Conservation (phyloP, 129 eudicot species). For the Centella asiatica region DNA sequence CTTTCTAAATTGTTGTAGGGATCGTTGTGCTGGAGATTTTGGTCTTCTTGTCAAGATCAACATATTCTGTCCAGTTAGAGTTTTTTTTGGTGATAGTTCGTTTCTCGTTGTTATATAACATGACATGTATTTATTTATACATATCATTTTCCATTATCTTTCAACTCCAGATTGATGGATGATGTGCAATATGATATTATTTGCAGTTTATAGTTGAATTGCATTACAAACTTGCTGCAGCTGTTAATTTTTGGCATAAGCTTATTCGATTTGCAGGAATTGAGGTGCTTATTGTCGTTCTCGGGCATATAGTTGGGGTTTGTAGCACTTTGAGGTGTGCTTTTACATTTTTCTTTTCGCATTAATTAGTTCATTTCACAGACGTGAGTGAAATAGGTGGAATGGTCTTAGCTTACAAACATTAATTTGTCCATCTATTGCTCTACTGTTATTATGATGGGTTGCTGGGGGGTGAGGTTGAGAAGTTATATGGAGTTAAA, state of each 20-base stretch:
- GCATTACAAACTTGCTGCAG: slow-evolving; percentile 84
- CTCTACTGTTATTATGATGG: too few relatives aligned
- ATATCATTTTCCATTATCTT: neutral
- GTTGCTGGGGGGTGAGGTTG: too few relatives aligned
- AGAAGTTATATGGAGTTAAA: too few relatives aligned
- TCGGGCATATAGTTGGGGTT: slow-evolving; percentile 74
- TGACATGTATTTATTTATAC: neutral
- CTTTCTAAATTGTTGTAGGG: slow-evolving; percentile 44
- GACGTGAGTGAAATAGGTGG: neutral
- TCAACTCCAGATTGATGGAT: neutral
- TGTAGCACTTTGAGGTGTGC: slow-evolving; percentile 82
- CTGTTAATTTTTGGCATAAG: slow-evolving; percentile 67
- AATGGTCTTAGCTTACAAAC: neutral
- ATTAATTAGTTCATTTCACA: neutral
- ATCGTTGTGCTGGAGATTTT: slow-evolving; percentile 29
- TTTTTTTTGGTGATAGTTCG: slow-evolving; percentile 56
- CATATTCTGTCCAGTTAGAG: slow-evolving; percentile 94
- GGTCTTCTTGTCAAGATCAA: slow-evolving; percentile 78
- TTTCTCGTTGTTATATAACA: neutral
- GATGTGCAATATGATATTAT: neutral
- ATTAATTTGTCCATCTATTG: too few relatives aligned
- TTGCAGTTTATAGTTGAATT: slow-evolving; percentile 75
- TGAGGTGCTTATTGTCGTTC: slow-evolving; percentile 78
- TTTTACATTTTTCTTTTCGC: neutral
- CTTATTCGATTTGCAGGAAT: slow-evolving; percentile 70